These are phyloP conservation scores for Dianthus caryophyllus DNA, from an alignment of 148 eudicot species.

Conservation along the genomic window DNA sequence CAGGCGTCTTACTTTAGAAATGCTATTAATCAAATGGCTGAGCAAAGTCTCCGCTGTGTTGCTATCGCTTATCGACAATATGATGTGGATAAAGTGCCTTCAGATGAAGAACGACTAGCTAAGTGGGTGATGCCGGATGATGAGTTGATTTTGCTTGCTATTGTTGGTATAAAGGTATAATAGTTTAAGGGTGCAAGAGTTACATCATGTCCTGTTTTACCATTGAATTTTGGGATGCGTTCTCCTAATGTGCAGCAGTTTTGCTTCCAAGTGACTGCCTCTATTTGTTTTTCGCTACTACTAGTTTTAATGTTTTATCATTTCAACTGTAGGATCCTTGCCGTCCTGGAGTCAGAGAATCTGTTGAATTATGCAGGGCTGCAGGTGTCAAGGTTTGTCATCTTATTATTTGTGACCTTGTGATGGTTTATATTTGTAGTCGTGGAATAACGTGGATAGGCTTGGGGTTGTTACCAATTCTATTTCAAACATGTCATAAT, in stretches of 20 bases:
- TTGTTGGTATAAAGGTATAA: conserved; percentile 85
- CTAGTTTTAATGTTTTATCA: neutral
- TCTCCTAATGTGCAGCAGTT: neutral
- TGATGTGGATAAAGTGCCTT: conserved; percentile 54
- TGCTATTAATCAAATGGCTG: conserved; percentile 81
- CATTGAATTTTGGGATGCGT: neutral
- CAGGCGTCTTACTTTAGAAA: conserved; percentile 46
- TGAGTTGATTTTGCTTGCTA: conserved; percentile 69
- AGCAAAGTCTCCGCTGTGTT: conserved; percentile 81
- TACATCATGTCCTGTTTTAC: neutral
- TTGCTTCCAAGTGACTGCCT: neutral
- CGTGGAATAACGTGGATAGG: neutral
- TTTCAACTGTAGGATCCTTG: conserved; percentile 46
- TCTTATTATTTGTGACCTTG: conserved; percentile 2
- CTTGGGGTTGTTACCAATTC: neutral
- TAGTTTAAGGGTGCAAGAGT: neutral
- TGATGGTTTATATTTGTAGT: neutral
- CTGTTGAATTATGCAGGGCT: conserved; percentile 33
- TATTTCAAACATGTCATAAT: neutral
- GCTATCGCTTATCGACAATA: conserved; percentile 67
- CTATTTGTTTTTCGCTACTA: neutral
- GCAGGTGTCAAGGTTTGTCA: conserved; percentile 35
- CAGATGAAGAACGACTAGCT: conserved; percentile 56
- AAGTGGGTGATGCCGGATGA: conserved; percentile 74
- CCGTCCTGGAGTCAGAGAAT: conserved; percentile 40